Evolutionary conservation across 192 early-diverging fungal species (phyloP).

Genomic region (Mortierella antarctica): DNA sequence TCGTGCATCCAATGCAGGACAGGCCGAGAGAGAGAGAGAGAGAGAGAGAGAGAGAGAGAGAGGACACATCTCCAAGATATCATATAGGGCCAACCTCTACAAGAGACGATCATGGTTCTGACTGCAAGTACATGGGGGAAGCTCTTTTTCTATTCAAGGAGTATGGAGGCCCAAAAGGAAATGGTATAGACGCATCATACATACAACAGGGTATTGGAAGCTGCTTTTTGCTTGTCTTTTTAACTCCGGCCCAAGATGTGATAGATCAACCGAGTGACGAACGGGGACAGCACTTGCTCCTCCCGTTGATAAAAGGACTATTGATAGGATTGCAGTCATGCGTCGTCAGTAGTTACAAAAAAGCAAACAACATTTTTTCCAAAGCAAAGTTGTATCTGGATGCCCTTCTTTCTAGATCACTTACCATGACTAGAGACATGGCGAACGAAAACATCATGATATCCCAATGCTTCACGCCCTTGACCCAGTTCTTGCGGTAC

Average conservation of each 20-base stretch:
- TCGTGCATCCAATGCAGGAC: no score
- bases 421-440: slow-evolving; percentile 79
- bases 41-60: no score
- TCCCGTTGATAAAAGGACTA: slow-evolving; percentile 70
- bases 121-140: no score
- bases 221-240: not conserved
- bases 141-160: no score
- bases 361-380: not conserved
- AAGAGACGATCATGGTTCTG: no score
- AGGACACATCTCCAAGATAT: no score
- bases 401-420: not conserved
- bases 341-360: not conserved
- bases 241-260: slow-evolving; percentile 39
- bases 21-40: no score
- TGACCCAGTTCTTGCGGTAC: slow-evolving; percentile 65
- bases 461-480: slow-evolving; percentile 69
- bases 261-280: slow-evolving; percentile 55
- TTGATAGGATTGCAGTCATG: not conserved
- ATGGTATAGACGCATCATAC: no score
- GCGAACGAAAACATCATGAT: slow-evolving; percentile 69
- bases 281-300: slow-evolving; percentile 63
- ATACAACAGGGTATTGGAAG: no score
- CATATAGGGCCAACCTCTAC: no score
- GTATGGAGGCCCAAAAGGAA: no score
- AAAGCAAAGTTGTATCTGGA: not conserved